A percentile compares a stretch with the other conserved stretches of the same genome.
Evolutionary conservation across 495 filamentous ascomycete species (phyloP).

Genomic region (Penicillium robsamsonii): DNA sequence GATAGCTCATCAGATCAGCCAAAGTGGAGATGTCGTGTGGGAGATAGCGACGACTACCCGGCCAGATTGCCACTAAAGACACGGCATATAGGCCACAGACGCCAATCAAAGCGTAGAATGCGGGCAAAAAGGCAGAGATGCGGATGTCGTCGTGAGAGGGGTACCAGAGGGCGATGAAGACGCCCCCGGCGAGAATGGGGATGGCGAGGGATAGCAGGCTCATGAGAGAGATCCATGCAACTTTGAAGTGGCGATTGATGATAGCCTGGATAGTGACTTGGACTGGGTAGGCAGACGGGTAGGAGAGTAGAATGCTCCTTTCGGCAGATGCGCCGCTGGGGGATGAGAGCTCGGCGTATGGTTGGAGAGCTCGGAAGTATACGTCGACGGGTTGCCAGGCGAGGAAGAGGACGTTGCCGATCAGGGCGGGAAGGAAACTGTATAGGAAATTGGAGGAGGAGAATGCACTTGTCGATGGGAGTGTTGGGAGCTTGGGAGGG

Average conservation of each 20-base stretch:
- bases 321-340: conserved; percentile 63
- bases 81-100: conserved; percentile 67
- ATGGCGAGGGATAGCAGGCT: conserved; percentile 62
- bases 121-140: conserved; percentile 67
- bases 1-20: conserved; percentile 72
- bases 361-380: conserved; percentile 69
- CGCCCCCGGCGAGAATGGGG: conserved; percentile 73
- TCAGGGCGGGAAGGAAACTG: conserved; percentile 73
- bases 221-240: conserved; percentile 66
- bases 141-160: conserved; percentile 51
- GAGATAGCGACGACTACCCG: conserved; percentile 54
- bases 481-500: conserved; percentile 59
- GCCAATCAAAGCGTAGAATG: conserved; percentile 62
- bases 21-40: conserved; percentile 69
- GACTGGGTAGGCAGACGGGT: conserved; percentile 63
- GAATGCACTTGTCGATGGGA: conserved; percentile 63
- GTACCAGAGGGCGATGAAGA: conserved; percentile 77
- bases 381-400: conserved; percentile 74
- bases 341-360: conserved; percentile 64
- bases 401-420: conserved; percentile 75
- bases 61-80: conserved; percentile 60
- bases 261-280: conserved; percentile 60
- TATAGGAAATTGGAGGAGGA: conserved; percentile 86
- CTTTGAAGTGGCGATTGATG: conserved; percentile 64
- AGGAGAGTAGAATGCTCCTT: conserved; percentile 69